These are phyloP conservation scores for Ustilago lituana DNA, from an alignment of 1,284 basidiomycete genomes.

Conservation along the genomic window DNA sequence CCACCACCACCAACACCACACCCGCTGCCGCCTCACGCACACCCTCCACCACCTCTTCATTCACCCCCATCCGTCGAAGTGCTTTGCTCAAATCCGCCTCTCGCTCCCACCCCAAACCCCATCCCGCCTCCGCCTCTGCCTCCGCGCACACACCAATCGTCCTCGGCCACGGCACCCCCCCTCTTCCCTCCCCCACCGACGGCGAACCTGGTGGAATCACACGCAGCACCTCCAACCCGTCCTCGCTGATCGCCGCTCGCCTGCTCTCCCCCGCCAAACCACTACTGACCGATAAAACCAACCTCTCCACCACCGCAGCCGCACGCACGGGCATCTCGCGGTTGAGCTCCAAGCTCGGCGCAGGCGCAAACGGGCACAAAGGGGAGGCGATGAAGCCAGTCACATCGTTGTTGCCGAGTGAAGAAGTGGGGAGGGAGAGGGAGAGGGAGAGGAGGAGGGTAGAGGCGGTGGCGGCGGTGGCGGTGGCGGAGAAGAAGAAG, in stretches of 20 bases:
- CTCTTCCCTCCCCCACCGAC: background rate
- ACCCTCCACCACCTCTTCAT: background rate
- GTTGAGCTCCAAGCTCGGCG: constrained; percentile 9
- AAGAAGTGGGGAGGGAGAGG: background rate
- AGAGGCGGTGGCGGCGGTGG: background rate
- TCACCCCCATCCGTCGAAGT: constrained; percentile 24
- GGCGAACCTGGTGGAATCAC: constrained; percentile 17
- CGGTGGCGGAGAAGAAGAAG: background rate
- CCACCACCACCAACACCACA: no score
- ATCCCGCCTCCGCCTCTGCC: no score
- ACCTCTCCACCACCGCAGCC: constrained; percentile 3
- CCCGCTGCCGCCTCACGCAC: background rate
- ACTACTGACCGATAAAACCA: constrained; percentile 20
- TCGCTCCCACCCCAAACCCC: constrained; percentile 1
- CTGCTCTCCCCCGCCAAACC: constrained; percentile 8
- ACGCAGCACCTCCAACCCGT: constrained; percentile 35
- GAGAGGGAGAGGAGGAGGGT: background rate
- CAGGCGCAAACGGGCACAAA: background rate
- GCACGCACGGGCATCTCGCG: constrained; percentile 1
- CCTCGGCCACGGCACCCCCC: constrained; percentile 18
- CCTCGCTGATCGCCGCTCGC: constrained; percentile 28
- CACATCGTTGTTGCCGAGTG: background rate
- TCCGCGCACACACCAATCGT: constrained; percentile 1
- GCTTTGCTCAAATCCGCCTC: constrained; percentile 1
- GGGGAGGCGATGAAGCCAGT: background rate